A percentile compares a stretch with the other conserved stretches of the same genome.
phyloP scores from a whole-genome alignment of 352 stramenopile genomes.

The Plasmopara halstedii region DNA sequence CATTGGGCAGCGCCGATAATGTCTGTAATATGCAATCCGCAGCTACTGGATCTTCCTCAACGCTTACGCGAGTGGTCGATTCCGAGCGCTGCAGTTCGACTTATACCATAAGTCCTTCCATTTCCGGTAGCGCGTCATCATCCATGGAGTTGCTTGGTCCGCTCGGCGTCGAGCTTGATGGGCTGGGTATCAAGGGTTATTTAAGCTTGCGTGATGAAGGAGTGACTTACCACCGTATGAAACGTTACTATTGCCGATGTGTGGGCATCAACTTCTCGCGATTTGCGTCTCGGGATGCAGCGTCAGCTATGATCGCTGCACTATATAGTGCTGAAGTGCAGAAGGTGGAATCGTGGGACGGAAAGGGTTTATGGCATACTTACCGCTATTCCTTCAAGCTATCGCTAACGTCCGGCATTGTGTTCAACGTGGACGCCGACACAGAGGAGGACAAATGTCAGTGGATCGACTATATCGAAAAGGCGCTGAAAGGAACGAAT shows the following conservation, averaged over 20 bases:
- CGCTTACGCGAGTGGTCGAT: conserved; percentile 10
- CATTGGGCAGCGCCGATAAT: conserved; percentile 12
- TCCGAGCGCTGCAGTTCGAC: conserved; percentile 10
- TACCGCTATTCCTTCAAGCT: conserved; percentile 84
- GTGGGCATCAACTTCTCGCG: conserved; percentile 75
- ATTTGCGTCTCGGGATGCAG: conserved; percentile 60
- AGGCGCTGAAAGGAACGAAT: conserved; percentile 35
- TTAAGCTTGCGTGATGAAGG: conserved; percentile 78
- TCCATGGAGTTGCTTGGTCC: conserved; percentile 22
- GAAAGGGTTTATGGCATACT: conserved; percentile 69
- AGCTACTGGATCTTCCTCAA: conserved; percentile 6
- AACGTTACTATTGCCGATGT: conserved; percentile 73
- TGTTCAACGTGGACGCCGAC: conserved; percentile 76
- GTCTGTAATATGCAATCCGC: conserved; percentile 10
- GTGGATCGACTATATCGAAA: conserved; percentile 76
- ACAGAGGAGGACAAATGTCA: conserved; percentile 69
- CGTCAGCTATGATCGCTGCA: conserved; percentile 48
- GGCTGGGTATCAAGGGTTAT: conserved; percentile 65
- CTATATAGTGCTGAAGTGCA: conserved; percentile 61
- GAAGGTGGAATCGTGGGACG: conserved; percentile 80
- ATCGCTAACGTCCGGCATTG: conserved; percentile 57
- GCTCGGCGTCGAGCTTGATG: conserved; percentile 45
- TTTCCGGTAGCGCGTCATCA: conserved; percentile 23
- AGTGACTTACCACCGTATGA: conserved; percentile 82
- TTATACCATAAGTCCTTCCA: conserved; percentile 5